Percentiles rank a stretch among this genome's conserved stretches.
Conservation (phyloP, 495 filamentous ascomycete genomes). For the Podospora pseudoanserina region DNA sequence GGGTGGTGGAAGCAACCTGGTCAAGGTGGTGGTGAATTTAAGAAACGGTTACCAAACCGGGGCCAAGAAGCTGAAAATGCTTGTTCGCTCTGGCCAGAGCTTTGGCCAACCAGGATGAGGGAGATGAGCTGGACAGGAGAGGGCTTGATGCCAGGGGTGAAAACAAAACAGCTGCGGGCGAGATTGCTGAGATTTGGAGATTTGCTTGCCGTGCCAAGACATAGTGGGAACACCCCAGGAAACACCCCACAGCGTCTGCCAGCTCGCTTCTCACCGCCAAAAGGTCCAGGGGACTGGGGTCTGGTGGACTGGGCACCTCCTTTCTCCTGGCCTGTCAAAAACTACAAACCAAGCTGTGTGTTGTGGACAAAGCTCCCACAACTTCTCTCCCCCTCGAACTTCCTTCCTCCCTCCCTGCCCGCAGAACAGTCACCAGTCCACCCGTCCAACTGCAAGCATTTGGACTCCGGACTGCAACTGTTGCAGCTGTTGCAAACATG, state of each 20-base stretch:
- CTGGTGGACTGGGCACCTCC: conserved; percentile 4
- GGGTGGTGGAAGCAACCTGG: not conserved
- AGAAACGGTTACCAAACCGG: not conserved
- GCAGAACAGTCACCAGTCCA: conserved; percentile 2
- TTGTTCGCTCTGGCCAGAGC: not conserved
- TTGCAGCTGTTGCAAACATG: conserved; percentile 35
- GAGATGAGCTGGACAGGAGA: not conserved
- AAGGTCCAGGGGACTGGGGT: not conserved
- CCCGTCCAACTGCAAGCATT: not conserved
- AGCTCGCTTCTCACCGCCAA: not conserved
- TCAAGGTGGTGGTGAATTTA: not conserved
- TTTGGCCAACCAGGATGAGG: not conserved
- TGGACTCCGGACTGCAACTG: conserved; percentile 18
- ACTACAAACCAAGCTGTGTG: conserved; percentile 9
- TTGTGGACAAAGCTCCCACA: conserved; percentile 14
- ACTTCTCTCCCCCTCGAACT: not conserved
- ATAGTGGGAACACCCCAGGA: not conserved
- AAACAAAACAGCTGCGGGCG: not conserved
- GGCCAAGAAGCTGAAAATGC: not conserved
- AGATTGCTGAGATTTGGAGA: not conserved
- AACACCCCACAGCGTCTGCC: not conserved
- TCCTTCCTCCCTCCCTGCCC: not conserved
- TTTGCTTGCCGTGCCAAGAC: not conserved
- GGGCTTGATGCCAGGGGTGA: not conserved
- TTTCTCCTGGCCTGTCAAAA: conserved; percentile 11